Base-by-base conservation (phyloP, 2,329 filamentous ascomycete genomes). In the Cercospora janseana region DNA sequence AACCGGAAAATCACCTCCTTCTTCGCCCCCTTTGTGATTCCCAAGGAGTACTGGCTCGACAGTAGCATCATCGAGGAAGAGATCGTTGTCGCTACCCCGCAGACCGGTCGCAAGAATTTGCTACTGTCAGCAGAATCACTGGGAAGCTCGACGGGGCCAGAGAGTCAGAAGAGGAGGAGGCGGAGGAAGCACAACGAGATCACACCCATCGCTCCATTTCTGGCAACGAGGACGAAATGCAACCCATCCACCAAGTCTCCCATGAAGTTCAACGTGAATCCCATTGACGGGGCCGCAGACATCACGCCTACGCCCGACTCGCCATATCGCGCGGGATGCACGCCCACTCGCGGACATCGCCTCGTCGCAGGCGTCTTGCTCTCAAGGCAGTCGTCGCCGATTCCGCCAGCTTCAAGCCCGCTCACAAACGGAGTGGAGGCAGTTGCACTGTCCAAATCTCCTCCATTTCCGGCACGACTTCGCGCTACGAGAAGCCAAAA, bases 81-180 rank as follows among this genome's bases (percentile, higher is more conserved):
- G 31, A 64, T 65, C 28, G 50, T 56, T 52, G 58, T 67, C 54
- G 60, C 53, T 18, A 18, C 45, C 12, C 28, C 52, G 9, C 31
- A n/a, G n/a, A n/a, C n/a, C 81, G 85, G 46, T 85, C 86, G 4
- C 46, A 51, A 21, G 54, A 54, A 16, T 24, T 24, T 26, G 15
- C 32, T 13, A 32, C 44, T 38, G 6, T 28, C 13, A 5, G 16
- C 29, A 6, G 10, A n/a, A 20, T 37, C 44, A 18, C 44, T n/a
- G n/a, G n/a, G n/a, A n/a, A n/a, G n/a, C n/a, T n/a, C n/a, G n/a
- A n/a, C n/a, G n/a, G n/a, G n/a, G n/a, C n/a, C n/a, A 21, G 32
- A 31, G 13, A n/a, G 32, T 21, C 31, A 47, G 10, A 18, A 47
- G 31, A 29, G 46, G 46, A n/a, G n/a, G n/a, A n/a, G n/a, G n/a